Evolutionary conservation across 1,284 basidiomycete species (phyloP).

Genomic region (Caloboletus inedulis): DNA sequence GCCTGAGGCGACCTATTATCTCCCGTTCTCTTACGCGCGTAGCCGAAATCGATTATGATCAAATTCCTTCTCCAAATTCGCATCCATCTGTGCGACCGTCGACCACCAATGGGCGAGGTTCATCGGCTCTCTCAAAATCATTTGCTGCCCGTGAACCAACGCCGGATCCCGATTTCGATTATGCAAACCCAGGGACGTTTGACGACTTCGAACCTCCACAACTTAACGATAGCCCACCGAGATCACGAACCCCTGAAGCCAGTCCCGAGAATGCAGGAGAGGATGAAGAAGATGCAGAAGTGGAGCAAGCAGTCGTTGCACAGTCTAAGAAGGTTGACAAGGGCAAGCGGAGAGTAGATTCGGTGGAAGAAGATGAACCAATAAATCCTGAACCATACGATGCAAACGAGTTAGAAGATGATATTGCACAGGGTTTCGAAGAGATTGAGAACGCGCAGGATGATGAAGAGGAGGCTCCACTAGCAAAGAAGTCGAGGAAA

Average conservation of each 20-base stretch:
- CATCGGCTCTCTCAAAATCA: conserved; percentile 46
- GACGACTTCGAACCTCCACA: conserved; percentile 38
- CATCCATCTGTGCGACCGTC: conserved; percentile 39
- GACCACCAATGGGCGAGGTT: conserved; percentile 39
- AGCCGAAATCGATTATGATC: conserved; percentile 61
- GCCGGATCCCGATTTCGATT: conserved; percentile 28
- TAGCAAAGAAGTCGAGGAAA: conserved; percentile 32
- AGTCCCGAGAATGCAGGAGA: conserved; percentile 47
- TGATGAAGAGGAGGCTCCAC: conserved; percentile 33
- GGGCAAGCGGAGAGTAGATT: conserved; percentile 36
- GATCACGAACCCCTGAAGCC: conserved; percentile 38
- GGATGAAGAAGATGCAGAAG: conserved; percentile 32
- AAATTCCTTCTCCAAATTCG: conserved; percentile 61
- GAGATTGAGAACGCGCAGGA: conserved; percentile 42
- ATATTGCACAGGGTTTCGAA: conserved; percentile 50
- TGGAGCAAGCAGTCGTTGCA: conserved; percentile 32
- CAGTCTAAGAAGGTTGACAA: conserved; percentile 32
- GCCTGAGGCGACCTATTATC: conserved; percentile 44
- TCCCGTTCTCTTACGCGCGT: conserved; percentile 50
- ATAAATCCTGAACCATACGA: conserved; percentile 21
- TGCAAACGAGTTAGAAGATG: conserved; percentile 50
- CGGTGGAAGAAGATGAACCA: conserved; percentile 30
- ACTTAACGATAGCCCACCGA: conserved; percentile 32
- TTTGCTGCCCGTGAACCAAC: conserved; percentile 31
- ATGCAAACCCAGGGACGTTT: conserved; percentile 13